phyloP scores from a whole-genome alignment of 176 grass and related monocot species.

The Rhynchospora breviuscula region DNA sequence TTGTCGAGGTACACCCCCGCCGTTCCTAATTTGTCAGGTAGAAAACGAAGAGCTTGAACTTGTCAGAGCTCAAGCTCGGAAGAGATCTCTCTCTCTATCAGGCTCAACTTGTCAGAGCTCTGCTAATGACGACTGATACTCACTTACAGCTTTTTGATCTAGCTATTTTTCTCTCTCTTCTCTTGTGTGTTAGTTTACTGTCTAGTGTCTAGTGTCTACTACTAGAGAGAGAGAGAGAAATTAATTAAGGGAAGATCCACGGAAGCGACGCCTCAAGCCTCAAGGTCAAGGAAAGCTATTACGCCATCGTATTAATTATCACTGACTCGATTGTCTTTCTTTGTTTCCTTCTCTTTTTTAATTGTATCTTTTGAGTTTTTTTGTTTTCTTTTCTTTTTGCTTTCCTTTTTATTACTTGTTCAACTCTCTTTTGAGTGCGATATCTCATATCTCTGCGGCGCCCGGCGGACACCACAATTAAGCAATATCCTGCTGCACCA shows the following conservation, averaged over 20 bases:
- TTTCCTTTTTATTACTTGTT: not conserved
- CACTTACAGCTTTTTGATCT: slow-evolving; percentile 1
- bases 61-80: not conserved
- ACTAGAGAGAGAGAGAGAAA: not conserved
- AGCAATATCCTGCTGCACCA: not conserved
- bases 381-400: not conserved
- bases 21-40: not conserved
- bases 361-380: not conserved
- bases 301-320: slow-evolving; percentile 9
- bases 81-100: slow-evolving; percentile 2
- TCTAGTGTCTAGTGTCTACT: too few relatives aligned
- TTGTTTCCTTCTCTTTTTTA: not conserved
- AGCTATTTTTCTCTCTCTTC: not conserved
- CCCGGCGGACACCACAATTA: too few relatives aligned
- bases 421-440: not conserved
- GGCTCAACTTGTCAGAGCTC: not conserved
- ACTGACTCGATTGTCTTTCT: slow-evolving; percentile 25
- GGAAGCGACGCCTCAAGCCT: not conserved
- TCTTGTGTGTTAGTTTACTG: not conserved
- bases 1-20: not conserved
- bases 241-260: not conserved
- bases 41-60: not conserved
- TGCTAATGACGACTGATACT: not conserved
- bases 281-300: too few relatives aligned
- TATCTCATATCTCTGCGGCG: not conserved